Evolutionary conservation across 129 eudicot species (phyloP), one percentile per base, ranked within the genome.

Genomic region (Rutidosis leptorrhynchoides): DNA sequence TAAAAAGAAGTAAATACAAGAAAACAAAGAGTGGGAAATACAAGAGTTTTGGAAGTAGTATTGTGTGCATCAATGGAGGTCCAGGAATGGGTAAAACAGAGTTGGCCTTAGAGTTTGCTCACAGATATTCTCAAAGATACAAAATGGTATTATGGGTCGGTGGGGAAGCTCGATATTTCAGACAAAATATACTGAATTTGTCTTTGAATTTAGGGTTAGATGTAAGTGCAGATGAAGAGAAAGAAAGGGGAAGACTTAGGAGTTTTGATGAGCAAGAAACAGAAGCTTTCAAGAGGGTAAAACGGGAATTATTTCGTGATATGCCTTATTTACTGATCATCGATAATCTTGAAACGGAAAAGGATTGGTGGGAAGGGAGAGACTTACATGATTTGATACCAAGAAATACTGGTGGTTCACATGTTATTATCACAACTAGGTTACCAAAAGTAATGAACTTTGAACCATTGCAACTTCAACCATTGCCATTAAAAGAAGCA

Each of bases 331-430:
- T 91, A 20, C 37, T 91, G 11, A 83, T 91, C 19, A 87, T 91
- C 0, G 96, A 87, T 71, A 81, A 91, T 71, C 90, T 91, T 0
- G 96, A 91, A 66, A 81, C 87, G 0, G 97, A 91, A 80, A 87
- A 83, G 46, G 94, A 91, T 72, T 91, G 96, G 97, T 91, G 97
- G 96, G 97, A 91, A 64, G 96, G 96, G 29, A 91, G 83, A 69
- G 97, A 91, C 71, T 77, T 91, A 29, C 96, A 87, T 53, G 96
- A 91, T 57, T 59, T 91, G 56, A 85, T 91, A 16, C 97, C 96
- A 48, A 71, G 94, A 70, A 84, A 87, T 72, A 87, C 94, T 0
- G 94, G 94, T 17, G 97, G 94, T 24, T 83, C 94, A 46, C 97
- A 91, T 45, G 93, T 91, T 58, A 91, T 91, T 21, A 83, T 91